Percentiles rank a stretch among this genome's conserved stretches.
Conservation (phyloP, 2,329 filamentous ascomycete genomes). For the Aspergillus ruber region DNA sequence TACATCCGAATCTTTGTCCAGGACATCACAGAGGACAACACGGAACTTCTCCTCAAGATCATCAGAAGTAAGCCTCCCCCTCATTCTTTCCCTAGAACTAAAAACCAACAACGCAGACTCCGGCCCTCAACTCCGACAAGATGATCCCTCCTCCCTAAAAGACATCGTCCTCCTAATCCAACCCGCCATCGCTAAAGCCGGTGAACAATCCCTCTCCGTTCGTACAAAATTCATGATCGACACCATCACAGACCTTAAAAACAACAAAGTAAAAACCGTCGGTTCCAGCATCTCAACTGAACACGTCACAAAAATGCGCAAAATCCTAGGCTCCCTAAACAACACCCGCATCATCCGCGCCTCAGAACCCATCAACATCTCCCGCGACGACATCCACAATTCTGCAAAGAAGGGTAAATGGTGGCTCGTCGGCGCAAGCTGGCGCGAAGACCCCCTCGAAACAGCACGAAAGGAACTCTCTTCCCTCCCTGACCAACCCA, state of each 20-base stretch:
- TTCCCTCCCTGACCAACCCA: conserved; percentile 4
- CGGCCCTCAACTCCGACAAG: conserved; percentile 75
- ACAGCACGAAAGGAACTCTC: conserved; percentile 28
- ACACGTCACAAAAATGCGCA: conserved; percentile 82
- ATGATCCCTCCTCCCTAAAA: conserved; percentile 81
- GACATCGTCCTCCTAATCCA: conserved; percentile 79
- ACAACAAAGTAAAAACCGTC: conserved; percentile 77
- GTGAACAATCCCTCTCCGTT: conserved; percentile 67
- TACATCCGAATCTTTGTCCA: conserved; percentile 73
- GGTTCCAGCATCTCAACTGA: conserved; percentile 70
- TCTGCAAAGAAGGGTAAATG: conserved; percentile 87
- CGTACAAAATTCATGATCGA: conserved; percentile 97
- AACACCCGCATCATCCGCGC: conserved; percentile 57
- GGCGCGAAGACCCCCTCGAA: conserved; percentile 46
- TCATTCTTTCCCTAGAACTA: not conserved
- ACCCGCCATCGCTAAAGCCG: conserved; percentile 60
- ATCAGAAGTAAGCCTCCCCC: conserved; percentile 54
- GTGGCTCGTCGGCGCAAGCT: conserved; percentile 98
- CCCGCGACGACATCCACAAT: conserved; percentile 73
- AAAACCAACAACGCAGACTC: conserved; percentile 52
- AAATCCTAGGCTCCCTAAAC: conserved; percentile 73
- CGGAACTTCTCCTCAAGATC: conserved; percentile 78
- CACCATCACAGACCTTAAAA: conserved; percentile 88
- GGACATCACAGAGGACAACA: conserved; percentile 75
- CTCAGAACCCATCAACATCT: conserved; percentile 74